These are phyloP conservation scores for Termitomyces sp. DNA, from an alignment of 768 basidiomycete genomes.

Conservation along the genomic window DNA sequence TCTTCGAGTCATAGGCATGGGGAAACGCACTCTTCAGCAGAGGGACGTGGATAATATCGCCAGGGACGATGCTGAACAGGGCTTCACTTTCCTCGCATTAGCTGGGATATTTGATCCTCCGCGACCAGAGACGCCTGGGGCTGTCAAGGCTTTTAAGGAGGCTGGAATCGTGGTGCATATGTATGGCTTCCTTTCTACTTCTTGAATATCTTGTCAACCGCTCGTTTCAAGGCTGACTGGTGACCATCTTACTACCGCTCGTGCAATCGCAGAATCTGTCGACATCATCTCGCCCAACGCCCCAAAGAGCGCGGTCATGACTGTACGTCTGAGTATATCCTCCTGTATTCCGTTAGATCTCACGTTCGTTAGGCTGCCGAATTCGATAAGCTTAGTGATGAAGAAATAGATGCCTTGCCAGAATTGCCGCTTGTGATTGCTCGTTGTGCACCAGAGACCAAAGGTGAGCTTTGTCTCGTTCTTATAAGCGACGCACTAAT, in stretches of 20 bases:
- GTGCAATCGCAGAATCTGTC: slow-evolving; percentile 44
- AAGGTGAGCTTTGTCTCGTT: slow-evolving; percentile 19
- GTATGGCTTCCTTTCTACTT: slow-evolving; percentile 13
- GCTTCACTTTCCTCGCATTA: slow-evolving; percentile 45
- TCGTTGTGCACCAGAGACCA: slow-evolving; percentile 50
- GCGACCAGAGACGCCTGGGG: slow-evolving; percentile 45
- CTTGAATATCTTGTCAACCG: not conserved
- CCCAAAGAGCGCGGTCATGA: slow-evolving; percentile 33
- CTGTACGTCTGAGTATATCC: slow-evolving; percentile 11
- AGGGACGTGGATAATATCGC: slow-evolving; percentile 19
- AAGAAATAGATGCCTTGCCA: slow-evolving; percentile 40
- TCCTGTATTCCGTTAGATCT: not conserved
- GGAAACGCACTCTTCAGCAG: slow-evolving; percentile 18
- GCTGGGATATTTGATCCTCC: slow-evolving; percentile 56
- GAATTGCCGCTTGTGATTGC: slow-evolving; percentile 58
- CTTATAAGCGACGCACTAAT: not conserved
- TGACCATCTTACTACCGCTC: slow-evolving; percentile 47
- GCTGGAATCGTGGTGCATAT: slow-evolving; percentile 50
- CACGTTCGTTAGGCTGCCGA: slow-evolving; percentile 26
- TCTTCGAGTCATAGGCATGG: slow-evolving; percentile 34
- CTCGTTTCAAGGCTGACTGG: slow-evolving; percentile 42
- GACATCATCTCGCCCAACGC: slow-evolving; percentile 39
- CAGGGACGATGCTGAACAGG: slow-evolving; percentile 41
- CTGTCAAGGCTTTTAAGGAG: slow-evolving; percentile 43
- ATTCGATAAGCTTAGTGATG: slow-evolving; percentile 49